phyloP scores from a whole-genome alignment of 345 rosid species.

The Psidium friedrichsthalianum region DNA sequence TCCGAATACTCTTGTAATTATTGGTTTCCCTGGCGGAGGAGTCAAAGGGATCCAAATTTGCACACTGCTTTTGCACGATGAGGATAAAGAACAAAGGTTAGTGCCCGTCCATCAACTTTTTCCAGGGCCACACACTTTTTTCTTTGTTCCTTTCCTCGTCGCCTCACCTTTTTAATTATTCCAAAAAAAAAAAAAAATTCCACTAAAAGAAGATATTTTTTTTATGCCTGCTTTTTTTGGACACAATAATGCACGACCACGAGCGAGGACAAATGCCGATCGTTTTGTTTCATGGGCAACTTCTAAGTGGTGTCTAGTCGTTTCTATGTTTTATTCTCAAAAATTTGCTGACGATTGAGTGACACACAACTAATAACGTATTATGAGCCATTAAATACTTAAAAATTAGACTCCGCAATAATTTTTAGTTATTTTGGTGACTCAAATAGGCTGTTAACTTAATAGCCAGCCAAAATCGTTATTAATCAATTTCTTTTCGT shows the following conservation, averaged over 20 bases:
- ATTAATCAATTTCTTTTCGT: too few species aligned
- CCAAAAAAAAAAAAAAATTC: not conserved
- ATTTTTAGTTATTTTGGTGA: too few species aligned
- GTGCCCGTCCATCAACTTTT: not conserved
- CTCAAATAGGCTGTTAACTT: too few species aligned
- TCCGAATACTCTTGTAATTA: not conserved
- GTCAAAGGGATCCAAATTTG: not conserved
- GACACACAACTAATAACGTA: too few species aligned
- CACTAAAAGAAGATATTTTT: not conserved
- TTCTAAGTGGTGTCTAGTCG: not conserved
- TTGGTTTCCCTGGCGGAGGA: not conserved
- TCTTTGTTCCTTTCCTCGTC: too few species aligned
- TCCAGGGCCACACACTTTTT: not conserved
- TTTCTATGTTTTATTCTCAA: not conserved
- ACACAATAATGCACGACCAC: not conserved
- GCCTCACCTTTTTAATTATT: not conserved
- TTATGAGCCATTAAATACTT: too few species aligned
- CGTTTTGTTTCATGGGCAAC: not conserved
- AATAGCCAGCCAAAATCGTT: too few species aligned
- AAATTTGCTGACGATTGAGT: too few species aligned
- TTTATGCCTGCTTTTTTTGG: not conserved
- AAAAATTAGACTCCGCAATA: too few species aligned
- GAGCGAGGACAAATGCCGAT: not conserved
- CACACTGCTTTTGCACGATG: not conserved
- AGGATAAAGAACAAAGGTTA: not conserved